Evolutionary conservation across 2,329 filamentous ascomycete species (phyloP).

Genomic region (Colletotrichum lini): DNA sequence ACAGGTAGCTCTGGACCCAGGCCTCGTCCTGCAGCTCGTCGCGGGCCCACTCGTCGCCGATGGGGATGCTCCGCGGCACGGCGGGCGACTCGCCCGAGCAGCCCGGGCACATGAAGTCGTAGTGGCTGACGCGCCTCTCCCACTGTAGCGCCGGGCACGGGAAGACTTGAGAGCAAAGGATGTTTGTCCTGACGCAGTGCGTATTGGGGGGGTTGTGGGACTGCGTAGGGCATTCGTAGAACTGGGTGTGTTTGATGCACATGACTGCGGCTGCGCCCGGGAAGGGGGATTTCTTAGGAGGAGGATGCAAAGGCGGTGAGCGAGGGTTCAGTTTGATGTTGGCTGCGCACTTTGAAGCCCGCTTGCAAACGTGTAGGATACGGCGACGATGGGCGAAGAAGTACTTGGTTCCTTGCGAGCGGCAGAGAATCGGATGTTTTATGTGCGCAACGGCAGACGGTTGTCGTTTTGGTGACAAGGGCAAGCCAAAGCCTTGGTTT

Average conservation of each 20-base stretch:
- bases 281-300: too few species aligned
- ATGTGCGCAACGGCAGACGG: not conserved
- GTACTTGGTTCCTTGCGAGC: not conserved
- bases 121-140: constrained; percentile 34
- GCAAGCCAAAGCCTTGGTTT: too few species aligned
- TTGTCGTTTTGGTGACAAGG: not conserved
- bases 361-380: not conserved
- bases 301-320: not conserved
- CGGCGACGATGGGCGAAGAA: not conserved
- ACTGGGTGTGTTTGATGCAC: constrained; percentile 34
- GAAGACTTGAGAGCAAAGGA: constrained; percentile 36
- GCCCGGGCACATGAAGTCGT: constrained; percentile 32
- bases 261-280: constrained; percentile 1
- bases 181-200: constrained; percentile 32
- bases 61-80: constrained; percentile 28
- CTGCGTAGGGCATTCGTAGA: constrained; percentile 30
- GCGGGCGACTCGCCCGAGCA: constrained; percentile 40
- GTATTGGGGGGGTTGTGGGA: not conserved
- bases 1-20: constrained; percentile 34
- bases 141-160: constrained; percentile 30
- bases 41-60: constrained; percentile 25
- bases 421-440: not conserved
- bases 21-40: constrained; percentile 25
- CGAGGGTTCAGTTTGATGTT: not conserved
- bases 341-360: not conserved